Evolutionary conservation across 177 flowering plant species (phyloP).

Genomic region (Vitis hybrid): DNA sequence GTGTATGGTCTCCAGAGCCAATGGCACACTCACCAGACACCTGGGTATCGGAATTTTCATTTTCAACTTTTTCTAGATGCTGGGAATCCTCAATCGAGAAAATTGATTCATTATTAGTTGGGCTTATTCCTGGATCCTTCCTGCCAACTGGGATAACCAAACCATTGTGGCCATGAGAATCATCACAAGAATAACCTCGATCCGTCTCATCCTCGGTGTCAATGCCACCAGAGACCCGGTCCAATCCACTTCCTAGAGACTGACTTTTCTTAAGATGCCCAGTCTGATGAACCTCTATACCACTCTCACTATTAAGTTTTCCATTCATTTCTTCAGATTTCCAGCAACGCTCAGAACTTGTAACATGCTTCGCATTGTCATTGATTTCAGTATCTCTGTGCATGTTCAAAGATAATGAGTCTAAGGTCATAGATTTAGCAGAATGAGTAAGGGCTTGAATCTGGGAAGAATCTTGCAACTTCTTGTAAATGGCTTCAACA

Average conservation of each 20-base stretch:
- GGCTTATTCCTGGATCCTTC: conserved; percentile 27
- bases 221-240: conserved; percentile 24
- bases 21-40: conserved; percentile 34
- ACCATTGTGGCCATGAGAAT: conserved; percentile 30
- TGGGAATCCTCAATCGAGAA: conserved; percentile 53
- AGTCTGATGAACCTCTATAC: conserved; percentile 16
- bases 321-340: conserved; percentile 48
- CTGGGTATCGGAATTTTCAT: conserved; percentile 30
- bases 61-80: conserved; percentile 42
- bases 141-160: conserved; percentile 17
- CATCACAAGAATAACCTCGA: conserved; percentile 39
- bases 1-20: conserved; percentile 34
- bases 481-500: conserved; percentile 47
- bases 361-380: conserved; percentile 19
- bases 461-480: conserved; percentile 32
- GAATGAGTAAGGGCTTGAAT: conserved; percentile 21
- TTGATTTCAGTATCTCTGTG: conserved; percentile 18
- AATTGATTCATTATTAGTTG: conserved; percentile 30
- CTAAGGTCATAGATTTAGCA: conserved; percentile 11
- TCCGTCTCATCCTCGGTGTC: conserved; percentile 48
- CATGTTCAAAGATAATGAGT: conserved; percentile 11
- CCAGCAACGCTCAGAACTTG: conserved; percentile 36
- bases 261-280: conserved; percentile 51
- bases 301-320: conserved; percentile 23
- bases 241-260: conserved; percentile 68